Evolutionary conservation across 1,139 yeast species (phyloP).

Genomic region (Torulaspora globosa): DNA sequence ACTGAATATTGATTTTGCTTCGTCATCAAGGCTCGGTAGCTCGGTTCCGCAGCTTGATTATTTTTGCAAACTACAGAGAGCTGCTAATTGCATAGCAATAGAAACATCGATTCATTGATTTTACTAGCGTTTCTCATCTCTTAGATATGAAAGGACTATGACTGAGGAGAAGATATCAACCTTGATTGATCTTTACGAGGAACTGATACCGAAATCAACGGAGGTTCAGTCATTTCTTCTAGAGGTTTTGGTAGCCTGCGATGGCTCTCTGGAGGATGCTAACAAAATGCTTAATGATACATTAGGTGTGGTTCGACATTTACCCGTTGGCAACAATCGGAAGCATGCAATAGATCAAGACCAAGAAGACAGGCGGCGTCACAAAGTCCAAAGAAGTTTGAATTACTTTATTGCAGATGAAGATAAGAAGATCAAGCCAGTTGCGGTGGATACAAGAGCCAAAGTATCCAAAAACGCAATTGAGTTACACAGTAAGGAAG

Average conservation of each 20-base stretch:
- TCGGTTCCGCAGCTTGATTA: no score
- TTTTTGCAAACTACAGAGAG: neutral
- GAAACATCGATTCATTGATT: neutral
- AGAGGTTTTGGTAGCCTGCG: constrained; percentile 12
- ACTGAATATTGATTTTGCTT: neutral
- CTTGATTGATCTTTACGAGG: constrained; percentile 8
- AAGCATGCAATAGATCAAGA: constrained; percentile 1
- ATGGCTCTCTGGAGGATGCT: constrained; percentile 11
- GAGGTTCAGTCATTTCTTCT: constrained; percentile 10
- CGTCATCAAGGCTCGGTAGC: neutral
- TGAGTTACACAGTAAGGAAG: constrained; percentile 41
- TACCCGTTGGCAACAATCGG: neutral
- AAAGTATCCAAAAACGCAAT: constrained; percentile 24
- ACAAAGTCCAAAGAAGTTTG: constrained; percentile 10
- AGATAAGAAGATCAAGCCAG: constrained; percentile 6
- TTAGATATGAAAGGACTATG: constrained; percentile 5
- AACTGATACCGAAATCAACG: constrained; percentile 6
- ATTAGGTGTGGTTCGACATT: constrained; percentile 5
- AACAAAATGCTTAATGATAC: constrained; percentile 8
- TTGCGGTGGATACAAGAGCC: constrained; percentile 10
- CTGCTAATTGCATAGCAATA: neutral
- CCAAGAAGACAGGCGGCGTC: neutral
- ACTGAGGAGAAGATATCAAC: constrained; percentile 10
- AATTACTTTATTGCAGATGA: constrained; percentile 11
- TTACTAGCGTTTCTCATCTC: neutral